phyloP scores from a whole-genome alignment of 768 basidiomycete genomes.

The Rhizopogon rudus region DNA sequence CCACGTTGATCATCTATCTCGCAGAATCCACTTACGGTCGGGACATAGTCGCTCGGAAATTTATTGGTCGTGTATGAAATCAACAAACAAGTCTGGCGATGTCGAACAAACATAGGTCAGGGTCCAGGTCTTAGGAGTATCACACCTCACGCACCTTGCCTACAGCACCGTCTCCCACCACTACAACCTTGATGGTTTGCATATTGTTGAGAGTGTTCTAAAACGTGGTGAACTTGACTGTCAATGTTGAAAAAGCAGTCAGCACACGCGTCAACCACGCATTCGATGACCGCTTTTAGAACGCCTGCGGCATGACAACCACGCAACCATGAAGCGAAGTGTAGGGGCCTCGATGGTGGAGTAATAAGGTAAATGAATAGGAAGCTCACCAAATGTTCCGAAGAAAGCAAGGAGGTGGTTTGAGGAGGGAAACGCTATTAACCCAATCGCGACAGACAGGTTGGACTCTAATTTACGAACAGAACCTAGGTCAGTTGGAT shows the following conservation, averaged over 20 bases:
- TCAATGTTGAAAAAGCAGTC: background rate
- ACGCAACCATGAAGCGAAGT: slow-evolving; percentile 16
- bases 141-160: slow-evolving; percentile 71
- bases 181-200: slow-evolving; percentile 98
- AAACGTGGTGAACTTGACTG: slow-evolving; percentile 11
- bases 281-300: slow-evolving; percentile 22
- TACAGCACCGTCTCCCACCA: slow-evolving; percentile 96
- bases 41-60: slow-evolving; percentile 98
- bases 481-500: slow-evolving; percentile 16
- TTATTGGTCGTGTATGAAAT: slow-evolving; percentile 98
- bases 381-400: slow-evolving; percentile 20
- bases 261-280: slow-evolving; percentile 10
- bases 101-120: background rate
- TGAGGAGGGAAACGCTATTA: slow-evolving; percentile 11
- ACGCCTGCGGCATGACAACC: slow-evolving; percentile 27
- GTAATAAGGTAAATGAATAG: slow-evolving; percentile 3
- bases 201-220: slow-evolving; percentile 36
- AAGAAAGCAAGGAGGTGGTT: slow-evolving; percentile 15
- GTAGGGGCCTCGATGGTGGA: slow-evolving; percentile 10
- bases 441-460: slow-evolving; percentile 24
- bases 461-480: slow-evolving; percentile 17
- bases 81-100: slow-evolving; percentile 80
- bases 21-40: slow-evolving; percentile 64
- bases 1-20: slow-evolving; percentile 2
- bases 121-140: background rate